Conservation (phyloP, 179 eudicot genomes). For the Silene noctiflora region DNA sequence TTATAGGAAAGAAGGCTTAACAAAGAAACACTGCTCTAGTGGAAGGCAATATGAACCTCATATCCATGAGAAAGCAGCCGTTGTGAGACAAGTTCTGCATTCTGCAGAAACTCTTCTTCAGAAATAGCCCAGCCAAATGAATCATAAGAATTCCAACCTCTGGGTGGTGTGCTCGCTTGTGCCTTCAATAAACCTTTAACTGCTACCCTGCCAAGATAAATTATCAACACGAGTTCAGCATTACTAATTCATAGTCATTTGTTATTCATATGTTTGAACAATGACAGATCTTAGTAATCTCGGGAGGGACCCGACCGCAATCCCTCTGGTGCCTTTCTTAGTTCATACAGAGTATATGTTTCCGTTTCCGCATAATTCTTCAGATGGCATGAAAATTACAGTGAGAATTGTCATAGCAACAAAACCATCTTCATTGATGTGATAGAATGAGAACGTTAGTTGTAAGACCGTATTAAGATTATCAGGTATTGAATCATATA, state of each 20-base stretch:
- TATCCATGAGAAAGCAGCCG: too few relatives aligned
- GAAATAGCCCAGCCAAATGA: slow-evolving; percentile 78
- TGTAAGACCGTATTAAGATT: neutral
- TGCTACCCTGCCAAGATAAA: slow-evolving; percentile 22
- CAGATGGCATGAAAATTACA: neutral
- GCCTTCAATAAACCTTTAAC: slow-evolving; percentile 17
- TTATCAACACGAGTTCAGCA: neutral
- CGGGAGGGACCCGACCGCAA: too few relatives aligned
- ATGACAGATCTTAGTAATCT: too few relatives aligned
- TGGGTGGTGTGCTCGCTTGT: slow-evolving; percentile 62
- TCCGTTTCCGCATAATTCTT: too few relatives aligned
- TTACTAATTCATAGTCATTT: neutral
- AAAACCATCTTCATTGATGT: neutral
- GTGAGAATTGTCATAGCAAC: neutral
- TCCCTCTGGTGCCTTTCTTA: too few relatives aligned
- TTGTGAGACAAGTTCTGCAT: slow-evolving; percentile 69
- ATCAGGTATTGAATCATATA: neutral
- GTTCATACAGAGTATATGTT: too few relatives aligned
- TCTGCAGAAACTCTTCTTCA: slow-evolving; percentile 72
- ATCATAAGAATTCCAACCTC: slow-evolving; percentile 99
- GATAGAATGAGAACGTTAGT: neutral
- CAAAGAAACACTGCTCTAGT: too few relatives aligned
- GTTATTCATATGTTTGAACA: too few relatives aligned
- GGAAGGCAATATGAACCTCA: too few relatives aligned
- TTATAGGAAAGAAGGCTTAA: too few relatives aligned